Base-by-base conservation (phyloP, 1,284 basidiomycete genomes). In the Microbotryomycetes sp. region DNA sequence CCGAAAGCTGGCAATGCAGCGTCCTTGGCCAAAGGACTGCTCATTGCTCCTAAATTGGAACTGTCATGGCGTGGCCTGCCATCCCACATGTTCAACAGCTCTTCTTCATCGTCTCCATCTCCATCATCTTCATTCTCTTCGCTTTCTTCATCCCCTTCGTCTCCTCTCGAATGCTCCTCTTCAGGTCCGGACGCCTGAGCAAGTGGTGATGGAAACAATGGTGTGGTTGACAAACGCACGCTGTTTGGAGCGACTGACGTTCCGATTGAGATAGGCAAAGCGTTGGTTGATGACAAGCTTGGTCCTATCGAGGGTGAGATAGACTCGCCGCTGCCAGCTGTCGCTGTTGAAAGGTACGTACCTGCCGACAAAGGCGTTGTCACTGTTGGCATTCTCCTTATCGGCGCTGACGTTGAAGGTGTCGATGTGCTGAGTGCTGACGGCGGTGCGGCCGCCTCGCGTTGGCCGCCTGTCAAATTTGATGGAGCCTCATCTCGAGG, bases 201-300 rank as follows among this genome's bases (percentile, higher is more conserved):
- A 15, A 68, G 55, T 15, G 67, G 67, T 0, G 67, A 68, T 1
- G 67, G 67, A 28, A 64, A 66, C 31, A 66, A 58, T 16, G 67
- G 67, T 1, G 67, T 68, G 4, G 67, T 68, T 26, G 58, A 59
- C 5, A 68, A 50, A 2, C 64, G 54, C 3, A 66, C 67, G 16
- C 62, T 63, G 4, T 59, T 53, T 9, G 64, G 49, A 14, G 64
- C 49, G 29, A 63, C 48, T 2, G 61, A 30, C 3, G 60, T 57
- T 1, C 62, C n/a, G 36, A 68, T 59, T 1, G 61, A 59, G 25
- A 66, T 59, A n/a, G 67, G 64, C 5, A 60, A 54, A 2, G 65
- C 16, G 46, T 49, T 48, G n/a, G 55, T 48, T 16, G 60, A 49
- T 4, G 57, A 50, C 2, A 57, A 46, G 19, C 59, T 54, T 16